These are phyloP conservation scores for Tilletia walkeri DNA, from an alignment of 1,284 basidiomycete genomes.

Conservation along the genomic window DNA sequence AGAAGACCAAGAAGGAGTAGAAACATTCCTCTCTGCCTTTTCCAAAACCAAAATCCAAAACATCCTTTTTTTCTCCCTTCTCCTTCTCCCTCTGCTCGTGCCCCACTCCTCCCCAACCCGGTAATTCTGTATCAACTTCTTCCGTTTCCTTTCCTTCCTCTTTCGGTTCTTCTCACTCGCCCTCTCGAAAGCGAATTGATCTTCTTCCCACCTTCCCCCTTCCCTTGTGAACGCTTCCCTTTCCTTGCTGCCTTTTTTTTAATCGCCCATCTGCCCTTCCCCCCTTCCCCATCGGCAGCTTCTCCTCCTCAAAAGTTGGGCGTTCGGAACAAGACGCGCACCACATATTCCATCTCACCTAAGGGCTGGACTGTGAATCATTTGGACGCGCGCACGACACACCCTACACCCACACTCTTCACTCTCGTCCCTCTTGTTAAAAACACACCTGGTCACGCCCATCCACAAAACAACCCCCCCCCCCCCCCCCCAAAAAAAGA, in stretches of 20 bases:
- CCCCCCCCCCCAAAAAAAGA: no score
- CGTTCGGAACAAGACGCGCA: no score
- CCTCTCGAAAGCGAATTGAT: no score
- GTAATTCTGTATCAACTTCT: no score
- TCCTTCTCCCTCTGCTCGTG: not conserved
- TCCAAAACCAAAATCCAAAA: no score
- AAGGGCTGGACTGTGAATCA: no score
- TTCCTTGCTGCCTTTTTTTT: not conserved
- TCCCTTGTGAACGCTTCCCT: not conserved
- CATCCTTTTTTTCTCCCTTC: not conserved
- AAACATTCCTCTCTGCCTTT: not conserved
- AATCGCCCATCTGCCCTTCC: not conserved
- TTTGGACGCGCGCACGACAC: not conserved
- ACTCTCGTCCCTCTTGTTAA: not conserved
- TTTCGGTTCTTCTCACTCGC: no score
- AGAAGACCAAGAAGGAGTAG: constrained; percentile 45
- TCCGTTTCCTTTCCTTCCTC: no score
- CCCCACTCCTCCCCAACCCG: not conserved
- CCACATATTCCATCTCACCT: no score
- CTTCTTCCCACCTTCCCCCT: not conserved
- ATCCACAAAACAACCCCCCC: no score
- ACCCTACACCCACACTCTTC: not conserved
- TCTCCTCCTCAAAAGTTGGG: no score
- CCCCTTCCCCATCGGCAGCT: not conserved
- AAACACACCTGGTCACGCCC: not conserved